phyloP scores from a whole-genome alignment of 2,329 filamentous ascomycete genomes.

The Diaporthe batatas region DNA sequence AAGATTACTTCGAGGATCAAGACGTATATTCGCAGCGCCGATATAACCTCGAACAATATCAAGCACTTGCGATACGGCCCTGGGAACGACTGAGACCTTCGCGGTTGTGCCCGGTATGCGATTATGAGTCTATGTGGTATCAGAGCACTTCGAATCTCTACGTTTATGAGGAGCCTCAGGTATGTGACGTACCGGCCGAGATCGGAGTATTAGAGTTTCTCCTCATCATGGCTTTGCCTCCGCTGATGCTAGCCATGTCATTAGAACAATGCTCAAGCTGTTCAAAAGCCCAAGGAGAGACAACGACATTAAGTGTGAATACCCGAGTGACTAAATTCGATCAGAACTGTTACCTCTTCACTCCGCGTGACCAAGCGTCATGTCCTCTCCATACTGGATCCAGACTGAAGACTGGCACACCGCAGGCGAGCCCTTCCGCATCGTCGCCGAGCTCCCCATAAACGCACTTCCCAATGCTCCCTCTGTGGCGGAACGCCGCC shows the following conservation, averaged over 20 bases:
- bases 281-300: neutral
- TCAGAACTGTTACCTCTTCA: neutral
- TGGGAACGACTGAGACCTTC: no score
- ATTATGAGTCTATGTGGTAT: no score
- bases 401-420: neutral
- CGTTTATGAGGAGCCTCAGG: no score
- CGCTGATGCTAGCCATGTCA: neutral
- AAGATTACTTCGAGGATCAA: no score
- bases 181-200: neutral
- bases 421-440: neutral
- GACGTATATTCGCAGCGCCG: no score
- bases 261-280: neutral
- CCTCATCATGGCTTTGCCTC: neutral
- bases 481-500: neutral
- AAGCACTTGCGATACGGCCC: no score
- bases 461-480: neutral
- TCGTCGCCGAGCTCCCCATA: neutral
- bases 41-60: no score
- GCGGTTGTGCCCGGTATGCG: no score
- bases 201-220: neutral
- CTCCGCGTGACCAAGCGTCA: neutral
- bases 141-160: no score
- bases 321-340: neutral
- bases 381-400: neutral
- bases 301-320: neutral